Evolutionary conservation across 306 rosid genomes (phyloP).

Genomic region (Vigna unguiculata): DNA sequence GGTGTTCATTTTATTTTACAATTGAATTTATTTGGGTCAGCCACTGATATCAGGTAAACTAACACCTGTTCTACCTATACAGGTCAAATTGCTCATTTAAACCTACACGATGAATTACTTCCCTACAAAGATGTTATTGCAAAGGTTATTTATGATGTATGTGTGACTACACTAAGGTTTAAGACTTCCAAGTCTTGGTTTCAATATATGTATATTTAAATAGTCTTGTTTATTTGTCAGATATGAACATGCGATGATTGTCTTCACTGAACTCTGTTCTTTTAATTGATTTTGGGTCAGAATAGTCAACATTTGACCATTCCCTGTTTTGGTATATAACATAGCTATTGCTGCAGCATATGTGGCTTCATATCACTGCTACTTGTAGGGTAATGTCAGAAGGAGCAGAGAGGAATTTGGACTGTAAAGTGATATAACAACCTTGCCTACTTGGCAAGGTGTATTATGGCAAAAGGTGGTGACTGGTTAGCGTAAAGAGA

Average conservation of each 20-base stretch:
- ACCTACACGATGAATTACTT: conserved; percentile 87
- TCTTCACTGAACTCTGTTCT: not conserved
- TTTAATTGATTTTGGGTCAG: conserved; percentile 25
- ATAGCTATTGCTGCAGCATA: conserved; percentile 15
- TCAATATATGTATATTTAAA: not conserved
- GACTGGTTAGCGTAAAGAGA: conserved; percentile 3
- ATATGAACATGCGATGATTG: not conserved
- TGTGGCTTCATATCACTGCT: not conserved
- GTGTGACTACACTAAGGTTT: conserved; percentile 40
- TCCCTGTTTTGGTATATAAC: conserved; percentile 11
- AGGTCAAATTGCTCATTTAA: conserved; percentile 97
- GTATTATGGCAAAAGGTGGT: not conserved
- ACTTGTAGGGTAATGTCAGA: not conserved
- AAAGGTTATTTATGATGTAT: conserved; percentile 87
- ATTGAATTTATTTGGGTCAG: conserved; percentile 40
- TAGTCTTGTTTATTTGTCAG: conserved; percentile 3
- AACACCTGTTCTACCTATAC: conserved; percentile 51
- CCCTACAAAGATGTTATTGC: conserved; percentile 90
- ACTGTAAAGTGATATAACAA: conserved; percentile 7
- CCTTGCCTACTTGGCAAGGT: not conserved
- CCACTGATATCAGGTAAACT: conserved; percentile 41
- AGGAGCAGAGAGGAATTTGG: not conserved
- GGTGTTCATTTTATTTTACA: conserved; percentile 21
- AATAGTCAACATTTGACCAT: conserved; percentile 5
- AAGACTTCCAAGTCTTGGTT: not conserved